Percentiles rank a stretch among this genome's conserved stretches.
These are phyloP conservation scores for Aciculosporium take DNA, from an alignment of 2,329 filamentous ascomycete species.

Conservation along the genomic window DNA sequence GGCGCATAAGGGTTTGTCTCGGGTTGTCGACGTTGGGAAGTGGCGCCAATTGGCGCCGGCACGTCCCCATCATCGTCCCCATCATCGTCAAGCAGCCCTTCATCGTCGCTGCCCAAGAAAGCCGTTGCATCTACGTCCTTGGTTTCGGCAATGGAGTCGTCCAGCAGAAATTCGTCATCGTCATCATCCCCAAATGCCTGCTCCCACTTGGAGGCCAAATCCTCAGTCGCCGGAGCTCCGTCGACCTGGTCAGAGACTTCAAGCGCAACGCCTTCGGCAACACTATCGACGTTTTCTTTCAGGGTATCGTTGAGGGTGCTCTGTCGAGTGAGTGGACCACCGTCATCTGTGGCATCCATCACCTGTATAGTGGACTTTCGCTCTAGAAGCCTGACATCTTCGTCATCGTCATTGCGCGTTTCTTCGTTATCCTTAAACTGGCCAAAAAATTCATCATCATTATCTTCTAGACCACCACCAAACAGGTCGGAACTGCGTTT, in stretches of 20 bases:
- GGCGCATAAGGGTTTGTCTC: conserved; percentile 16
- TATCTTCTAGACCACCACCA: conserved; percentile 31
- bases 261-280: conserved; percentile 7
- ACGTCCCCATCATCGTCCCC: conserved; percentile 47
- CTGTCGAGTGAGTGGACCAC: conserved; percentile 16
- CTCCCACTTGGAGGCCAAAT: conserved; percentile 70
- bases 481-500: conserved; percentile 20
- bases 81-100: conserved; percentile 65
- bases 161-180: conserved; percentile 48
- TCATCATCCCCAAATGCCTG: conserved; percentile 68
- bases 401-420: conserved; percentile 7
- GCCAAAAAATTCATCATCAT: conserved; percentile 50
- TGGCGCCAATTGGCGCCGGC: conserved; percentile 15
- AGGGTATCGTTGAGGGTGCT: conserved; percentile 18
- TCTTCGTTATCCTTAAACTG: conserved; percentile 27
- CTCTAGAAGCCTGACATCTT: conserved; percentile 27
- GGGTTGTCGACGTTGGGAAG: conserved; percentile 5
- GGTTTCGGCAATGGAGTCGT: conserved; percentile 33
- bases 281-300: conserved; percentile 14
- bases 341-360: conserved; percentile 32
- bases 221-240: conserved; percentile 30
- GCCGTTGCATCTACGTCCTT: conserved; percentile 44
- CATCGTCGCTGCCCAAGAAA: conserved; percentile 71
- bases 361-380: conserved; percentile 60
- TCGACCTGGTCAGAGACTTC: conserved; percentile 5